phyloP scores from a whole-genome alignment of 768 basidiomycete genomes.

The Trametes villosa region DNA sequence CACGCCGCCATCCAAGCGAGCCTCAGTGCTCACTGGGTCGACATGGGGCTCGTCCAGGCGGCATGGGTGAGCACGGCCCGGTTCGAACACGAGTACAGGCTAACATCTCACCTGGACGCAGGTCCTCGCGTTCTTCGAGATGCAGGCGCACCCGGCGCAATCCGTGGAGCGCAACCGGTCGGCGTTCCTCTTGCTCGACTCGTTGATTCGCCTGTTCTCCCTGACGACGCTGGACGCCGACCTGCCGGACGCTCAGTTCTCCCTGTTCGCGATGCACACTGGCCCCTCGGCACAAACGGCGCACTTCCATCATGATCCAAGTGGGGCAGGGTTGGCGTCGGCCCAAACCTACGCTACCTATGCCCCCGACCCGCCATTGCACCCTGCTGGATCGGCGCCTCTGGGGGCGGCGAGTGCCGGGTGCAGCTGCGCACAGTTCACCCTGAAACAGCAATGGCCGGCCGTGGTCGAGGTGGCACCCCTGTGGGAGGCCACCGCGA shows the following conservation, averaged over 20 bases:
- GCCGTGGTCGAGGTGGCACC: conserved; percentile 55
- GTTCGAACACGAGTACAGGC: too few relatives aligned
- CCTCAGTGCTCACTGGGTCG: conserved; percentile 69
- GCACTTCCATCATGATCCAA: too few relatives aligned
- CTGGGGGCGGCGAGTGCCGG: background rate
- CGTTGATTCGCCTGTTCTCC: conserved; percentile 60
- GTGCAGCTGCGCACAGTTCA: conserved; percentile 42
- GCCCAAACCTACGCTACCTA: background rate
- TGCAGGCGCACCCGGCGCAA: conserved; percentile 68
- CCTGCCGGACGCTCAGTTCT: conserved; percentile 43
- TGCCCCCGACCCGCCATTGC: background rate
- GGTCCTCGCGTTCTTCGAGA: conserved; percentile 72
- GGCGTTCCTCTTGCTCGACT: conserved; percentile 65
- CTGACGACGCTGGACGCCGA: conserved; percentile 58
- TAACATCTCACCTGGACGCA: conserved; percentile 36
- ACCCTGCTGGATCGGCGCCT: background rate
- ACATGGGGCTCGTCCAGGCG: conserved; percentile 73
- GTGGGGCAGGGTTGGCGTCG: too few relatives aligned
- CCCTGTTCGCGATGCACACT: conserved; percentile 5
- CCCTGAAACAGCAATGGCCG: conserved; percentile 55
- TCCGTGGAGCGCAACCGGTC: conserved; percentile 55
- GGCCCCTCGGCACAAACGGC: background rate
- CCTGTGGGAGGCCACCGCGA: conserved; percentile 64
- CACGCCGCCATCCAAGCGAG: conserved; percentile 73
- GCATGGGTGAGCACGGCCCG: conserved; percentile 46